These are phyloP conservation scores for Candida silvatica DNA, from an alignment of 805 yeast genomes.

Conservation along the genomic window DNA sequence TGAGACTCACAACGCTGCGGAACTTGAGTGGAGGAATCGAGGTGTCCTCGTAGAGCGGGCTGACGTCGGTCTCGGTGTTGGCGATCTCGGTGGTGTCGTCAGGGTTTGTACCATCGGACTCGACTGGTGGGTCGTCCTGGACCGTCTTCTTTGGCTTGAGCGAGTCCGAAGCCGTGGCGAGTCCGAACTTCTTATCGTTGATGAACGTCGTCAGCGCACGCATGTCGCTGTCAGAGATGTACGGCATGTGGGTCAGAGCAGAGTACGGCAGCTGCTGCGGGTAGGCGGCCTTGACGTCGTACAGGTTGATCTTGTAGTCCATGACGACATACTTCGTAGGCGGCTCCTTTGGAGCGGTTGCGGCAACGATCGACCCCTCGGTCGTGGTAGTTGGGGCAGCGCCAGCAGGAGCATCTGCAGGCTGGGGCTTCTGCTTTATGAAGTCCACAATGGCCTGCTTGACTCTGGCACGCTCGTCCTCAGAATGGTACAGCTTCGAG, in stretches of 20 bases:
- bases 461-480: not conserved
- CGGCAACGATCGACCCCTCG: not conserved
- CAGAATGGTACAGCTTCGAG: not conserved
- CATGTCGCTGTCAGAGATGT: slow-evolving; percentile 49
- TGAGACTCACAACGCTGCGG: slow-evolving; percentile 36
- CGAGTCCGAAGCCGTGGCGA: slow-evolving; percentile 11
- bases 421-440: not conserved
- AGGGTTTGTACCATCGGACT: too few species aligned
- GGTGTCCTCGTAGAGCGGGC: slow-evolving; percentile 10
- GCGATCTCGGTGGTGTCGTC: not conserved
- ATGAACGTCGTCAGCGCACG: slow-evolving; percentile 54
- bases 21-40: slow-evolving; percentile 28
- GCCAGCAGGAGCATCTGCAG: not conserved
- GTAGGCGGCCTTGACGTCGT: slow-evolving; percentile 48
- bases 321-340: slow-evolving; percentile 55
- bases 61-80: slow-evolving; percentile 3
- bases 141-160: slow-evolving; percentile 7
- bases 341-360: slow-evolving; percentile 10
- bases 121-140: slow-evolving; percentile 8
- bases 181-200: slow-evolving; percentile 34
- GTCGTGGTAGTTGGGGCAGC: slow-evolving; percentile 1
- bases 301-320: slow-evolving; percentile 57
- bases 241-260: slow-evolving; percentile 45
- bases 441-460: not conserved
- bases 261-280: slow-evolving; percentile 41